Evolutionary conservation across 306 rosid species (phyloP).

Genomic region (Cucumis melo): DNA sequence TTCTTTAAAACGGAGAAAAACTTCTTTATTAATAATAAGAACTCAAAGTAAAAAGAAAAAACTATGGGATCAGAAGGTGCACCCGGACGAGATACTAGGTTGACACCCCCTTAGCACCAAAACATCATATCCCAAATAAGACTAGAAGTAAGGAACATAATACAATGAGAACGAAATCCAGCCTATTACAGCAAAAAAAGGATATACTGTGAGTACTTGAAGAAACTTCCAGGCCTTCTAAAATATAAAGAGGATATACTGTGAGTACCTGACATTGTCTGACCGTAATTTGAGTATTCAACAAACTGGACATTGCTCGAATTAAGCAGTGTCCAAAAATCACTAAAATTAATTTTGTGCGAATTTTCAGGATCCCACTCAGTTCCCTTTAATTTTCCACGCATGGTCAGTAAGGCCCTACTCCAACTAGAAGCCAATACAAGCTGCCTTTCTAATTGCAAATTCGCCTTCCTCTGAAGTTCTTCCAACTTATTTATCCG

Average conservation of each 20-base stretch:
- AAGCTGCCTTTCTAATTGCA: slow-evolving; percentile 94
- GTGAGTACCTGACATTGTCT: slow-evolving; percentile 60
- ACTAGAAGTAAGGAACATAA: no score
- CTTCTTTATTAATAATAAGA: no score
- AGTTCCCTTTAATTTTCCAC: slow-evolving; percentile 78
- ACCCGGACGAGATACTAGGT: no score
- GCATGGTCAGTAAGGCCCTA: slow-evolving; percentile 54
- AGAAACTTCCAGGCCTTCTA: not conserved
- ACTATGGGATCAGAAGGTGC: no score
- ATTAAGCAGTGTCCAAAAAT: slow-evolving; percentile 66
- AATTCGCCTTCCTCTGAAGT: slow-evolving; percentile 57
- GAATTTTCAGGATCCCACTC: slow-evolving; percentile 95
- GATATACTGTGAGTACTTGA: no score
- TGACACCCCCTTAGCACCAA: no score
- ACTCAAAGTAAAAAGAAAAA: no score
- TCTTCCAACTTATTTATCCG: slow-evolving; percentile 67
- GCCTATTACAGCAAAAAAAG: no score
- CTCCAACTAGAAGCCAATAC: slow-evolving; percentile 91
- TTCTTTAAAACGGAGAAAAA: no score
- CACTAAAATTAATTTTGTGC: slow-evolving; percentile 66
- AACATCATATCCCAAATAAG: no score
- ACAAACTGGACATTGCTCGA: slow-evolving; percentile 66
- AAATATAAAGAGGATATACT: not conserved
- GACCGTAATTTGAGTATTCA: slow-evolving; percentile 93
- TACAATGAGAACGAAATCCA: no score